Percentiles rank a stretch among this genome's conserved stretches.
Evolutionary conservation across 306 rosid genomes (phyloP).

Genomic region (Rubus idaeus): DNA sequence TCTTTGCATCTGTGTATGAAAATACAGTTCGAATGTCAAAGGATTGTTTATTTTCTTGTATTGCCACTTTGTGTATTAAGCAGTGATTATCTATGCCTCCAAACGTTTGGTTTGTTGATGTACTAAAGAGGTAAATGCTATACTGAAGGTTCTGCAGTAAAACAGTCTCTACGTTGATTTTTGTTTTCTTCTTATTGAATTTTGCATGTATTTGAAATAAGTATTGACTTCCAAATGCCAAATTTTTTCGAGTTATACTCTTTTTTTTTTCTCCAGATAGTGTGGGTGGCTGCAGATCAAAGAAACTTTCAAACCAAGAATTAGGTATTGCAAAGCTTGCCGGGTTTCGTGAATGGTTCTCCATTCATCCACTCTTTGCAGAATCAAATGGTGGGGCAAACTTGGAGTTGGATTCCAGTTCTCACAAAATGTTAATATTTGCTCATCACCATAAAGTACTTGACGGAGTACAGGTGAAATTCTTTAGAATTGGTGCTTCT

Average conservation of each 20-base stretch:
- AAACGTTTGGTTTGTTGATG: background rate
- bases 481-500: constrained; percentile 25
- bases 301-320: constrained; percentile 74
- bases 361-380: constrained; percentile 71
- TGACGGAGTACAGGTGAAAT: constrained; percentile 77
- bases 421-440: constrained; percentile 86
- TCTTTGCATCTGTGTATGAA: constrained; percentile 2
- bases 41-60: background rate
- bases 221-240: background rate
- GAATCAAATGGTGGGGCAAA: constrained; percentile 50
- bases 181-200: background rate
- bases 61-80: background rate
- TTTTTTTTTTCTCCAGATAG: constrained; percentile 30
- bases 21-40: background rate
- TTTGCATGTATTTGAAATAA: background rate
- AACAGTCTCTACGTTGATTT: background rate
- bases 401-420: constrained; percentile 36
- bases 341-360: constrained; percentile 87
- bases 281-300: constrained; percentile 26
- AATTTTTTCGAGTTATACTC: background rate
- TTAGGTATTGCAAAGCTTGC: constrained; percentile 89
- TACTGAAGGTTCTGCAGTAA: background rate
- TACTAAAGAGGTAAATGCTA: background rate
- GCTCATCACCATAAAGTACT: constrained; percentile 95
- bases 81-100: background rate